Evolutionary conservation across 1,284 basidiomycete species (phyloP), one percentile per base, ranked within the genome.

Genomic region (Athelia sp.): DNA sequence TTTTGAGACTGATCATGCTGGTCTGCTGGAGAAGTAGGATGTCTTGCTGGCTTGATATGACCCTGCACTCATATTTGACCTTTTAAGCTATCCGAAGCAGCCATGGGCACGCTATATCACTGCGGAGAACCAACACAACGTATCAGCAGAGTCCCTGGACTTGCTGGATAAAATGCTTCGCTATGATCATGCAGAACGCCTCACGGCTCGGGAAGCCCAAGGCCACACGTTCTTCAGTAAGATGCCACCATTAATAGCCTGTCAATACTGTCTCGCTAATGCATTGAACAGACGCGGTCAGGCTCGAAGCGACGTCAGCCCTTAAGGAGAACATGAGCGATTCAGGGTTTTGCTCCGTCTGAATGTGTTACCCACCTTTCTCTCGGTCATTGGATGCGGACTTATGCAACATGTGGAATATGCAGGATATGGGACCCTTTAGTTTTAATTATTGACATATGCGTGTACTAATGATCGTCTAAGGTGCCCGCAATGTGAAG

Each of bases 151-250:
- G 59, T 84, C 83, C 1, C 69, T 89, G 55, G 90, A 93, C 66
- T 83, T 94, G 52, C 68, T 95, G 40, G 92, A 94, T 67, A 88
- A 86, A 68, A 70, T 94, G 53, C 74, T 95, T 56, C 78, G 83
- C 48, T 94, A 92, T 67, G 85, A 94, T 65, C 91, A 93, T 63
- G 82, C 82, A 64, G 87, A 92, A 64, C 78, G 91, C 52, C 72
- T 90, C 49, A 93, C 92, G 18, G 91, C 92, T 14, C 72, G 76
- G 54, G 90, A 92, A 69, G 84, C 85, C 34, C 82, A 87, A 67
- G 73, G 72, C 46, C 87, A 91, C 65, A 73, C 84, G 51, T 92
- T 88, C 70, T 91, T 92, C 65, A 84, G 85, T 88, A 60, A 58
- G 80, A 44, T 46, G 54, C 58, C 48, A 50, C 56, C 45, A 46